These are phyloP conservation scores for Aspergillus saccharolyticus DNA, from an alignment of 495 filamentous ascomycete genomes.

Conservation along the genomic window DNA sequence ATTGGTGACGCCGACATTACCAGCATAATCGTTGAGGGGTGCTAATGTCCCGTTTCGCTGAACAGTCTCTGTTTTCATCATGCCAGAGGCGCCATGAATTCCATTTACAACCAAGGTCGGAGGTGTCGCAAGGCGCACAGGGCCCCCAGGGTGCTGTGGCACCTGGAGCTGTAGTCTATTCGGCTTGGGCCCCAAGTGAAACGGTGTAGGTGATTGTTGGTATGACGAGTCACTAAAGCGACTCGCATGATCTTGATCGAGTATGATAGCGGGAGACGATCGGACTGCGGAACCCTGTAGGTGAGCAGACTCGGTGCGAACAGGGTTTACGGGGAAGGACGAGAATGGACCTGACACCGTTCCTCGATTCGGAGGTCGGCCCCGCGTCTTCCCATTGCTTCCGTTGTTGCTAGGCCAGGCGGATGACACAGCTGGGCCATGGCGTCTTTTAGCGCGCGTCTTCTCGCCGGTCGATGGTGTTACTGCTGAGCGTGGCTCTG, in stretches of 20 bases:
- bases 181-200: constrained; percentile 22
- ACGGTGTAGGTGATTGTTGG: constrained; percentile 29
- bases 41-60: constrained; percentile 27
- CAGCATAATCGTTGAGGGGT: constrained; percentile 17
- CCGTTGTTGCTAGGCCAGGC: constrained; percentile 77
- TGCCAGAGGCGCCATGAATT: constrained; percentile 35
- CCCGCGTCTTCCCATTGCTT: constrained; percentile 69
- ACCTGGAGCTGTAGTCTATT: constrained; percentile 74
- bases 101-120: constrained; percentile 68
- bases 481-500: constrained; percentile 65
- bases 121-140: constrained; percentile 75
- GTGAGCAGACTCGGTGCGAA: constrained; percentile 33
- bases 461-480: constrained; percentile 54
- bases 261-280: constrained; percentile 22
- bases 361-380: constrained; percentile 78
- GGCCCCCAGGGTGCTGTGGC: constrained; percentile 65
- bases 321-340: constrained; percentile 74
- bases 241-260: constrained; percentile 25
- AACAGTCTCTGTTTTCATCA: constrained; percentile 14
- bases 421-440: constrained; percentile 90
- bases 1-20: constrained; percentile 11
- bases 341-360: constrained; percentile 73
- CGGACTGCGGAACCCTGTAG: constrained; percentile 23
- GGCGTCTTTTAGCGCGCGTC: constrained; percentile 60
- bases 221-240: constrained; percentile 19